phyloP scores from a whole-genome alignment of 2,329 filamentous ascomycete species.

The Cercospora citrullina region DNA sequence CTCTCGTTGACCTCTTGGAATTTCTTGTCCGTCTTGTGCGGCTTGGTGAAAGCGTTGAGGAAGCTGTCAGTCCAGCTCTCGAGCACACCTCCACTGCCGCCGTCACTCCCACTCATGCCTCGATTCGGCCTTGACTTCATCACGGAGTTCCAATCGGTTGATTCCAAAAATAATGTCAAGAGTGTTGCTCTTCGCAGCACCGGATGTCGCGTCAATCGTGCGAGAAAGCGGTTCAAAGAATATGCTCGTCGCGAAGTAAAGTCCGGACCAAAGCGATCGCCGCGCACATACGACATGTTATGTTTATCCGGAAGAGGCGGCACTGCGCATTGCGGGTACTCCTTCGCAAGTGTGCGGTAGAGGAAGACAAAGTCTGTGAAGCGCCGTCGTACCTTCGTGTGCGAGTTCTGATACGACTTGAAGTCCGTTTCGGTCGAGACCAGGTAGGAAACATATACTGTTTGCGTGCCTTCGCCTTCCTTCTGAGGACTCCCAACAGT shows the following conservation, averaged over 20 bases:
- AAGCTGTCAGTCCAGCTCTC: conserved; percentile 95
- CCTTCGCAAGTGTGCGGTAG: conserved; percentile 82
- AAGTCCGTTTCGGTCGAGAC: conserved; percentile 94
- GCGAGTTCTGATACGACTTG: conserved; percentile 81
- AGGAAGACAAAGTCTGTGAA: conserved; percentile 98
- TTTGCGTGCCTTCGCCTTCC: conserved; percentile 94
- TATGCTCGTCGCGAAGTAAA: conserved; percentile 87
- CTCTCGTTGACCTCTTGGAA: conserved; percentile 94
- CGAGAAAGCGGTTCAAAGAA: conserved; percentile 87
- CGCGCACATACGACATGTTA: conserved; percentile 97
- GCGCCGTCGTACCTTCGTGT: conserved; percentile 78
- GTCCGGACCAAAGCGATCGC: conserved; percentile 89
- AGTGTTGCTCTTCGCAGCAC: conserved; percentile 80
- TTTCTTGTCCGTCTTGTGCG: conserved; percentile 89
- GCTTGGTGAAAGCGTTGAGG: conserved; percentile 94
- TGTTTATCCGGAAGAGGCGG: conserved; percentile 97
- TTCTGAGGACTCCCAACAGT: conserved; percentile 81
- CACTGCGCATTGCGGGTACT: conserved; percentile 89
- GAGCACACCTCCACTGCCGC: conserved; percentile 69
- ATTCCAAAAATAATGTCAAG: conserved; percentile 87
- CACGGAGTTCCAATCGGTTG: conserved; percentile 91
- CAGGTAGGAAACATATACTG: conserved; percentile 93
- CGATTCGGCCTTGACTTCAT: conserved; percentile 78
- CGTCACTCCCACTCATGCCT: conserved; percentile 48
- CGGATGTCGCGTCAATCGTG: conserved; percentile 82